phyloP scores from a whole-genome alignment of 202 grass and related monocot genomes.

The Schoenoplectus triqueter region DNA sequence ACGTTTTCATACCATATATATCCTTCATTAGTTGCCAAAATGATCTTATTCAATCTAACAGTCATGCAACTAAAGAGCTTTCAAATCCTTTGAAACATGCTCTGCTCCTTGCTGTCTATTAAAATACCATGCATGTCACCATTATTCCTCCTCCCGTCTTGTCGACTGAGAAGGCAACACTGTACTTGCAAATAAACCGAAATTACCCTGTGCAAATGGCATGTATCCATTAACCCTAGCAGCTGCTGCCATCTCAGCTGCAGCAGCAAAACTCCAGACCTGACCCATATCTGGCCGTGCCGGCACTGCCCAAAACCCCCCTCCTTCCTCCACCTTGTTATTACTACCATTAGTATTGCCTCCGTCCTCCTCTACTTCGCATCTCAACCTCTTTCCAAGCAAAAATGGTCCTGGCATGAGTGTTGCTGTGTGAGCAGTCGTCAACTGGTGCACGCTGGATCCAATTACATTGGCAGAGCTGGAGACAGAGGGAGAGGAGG shows the following conservation, averaged over 20 bases:
- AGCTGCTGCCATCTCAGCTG: conserved; percentile 55
- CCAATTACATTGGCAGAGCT: conserved; percentile 42
- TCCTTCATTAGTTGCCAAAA: neutral
- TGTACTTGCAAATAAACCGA: conserved; percentile 29
- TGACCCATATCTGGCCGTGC: conserved; percentile 46
- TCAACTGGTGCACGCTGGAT: conserved; percentile 45
- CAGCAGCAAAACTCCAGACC: conserved; percentile 57
- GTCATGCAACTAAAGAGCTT: conserved; percentile 27
- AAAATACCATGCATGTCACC: conserved; percentile 12
- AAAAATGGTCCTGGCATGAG: conserved; percentile 30
- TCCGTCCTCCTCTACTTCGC: conserved; percentile 13
- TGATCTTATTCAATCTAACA: conserved; percentile 11
- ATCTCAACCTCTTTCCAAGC: conserved; percentile 36
- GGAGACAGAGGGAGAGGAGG: conserved; percentile 67
- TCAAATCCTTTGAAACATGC: neutral
- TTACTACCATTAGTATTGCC: neutral
- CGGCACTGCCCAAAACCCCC: conserved; percentile 39
- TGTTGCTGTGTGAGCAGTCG: conserved; percentile 3
- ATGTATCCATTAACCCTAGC: conserved; percentile 63
- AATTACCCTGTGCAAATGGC: conserved; percentile 52
- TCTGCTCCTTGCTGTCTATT: conserved; percentile 1
- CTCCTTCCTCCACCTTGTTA: conserved; percentile 26
- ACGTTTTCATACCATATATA: neutral
- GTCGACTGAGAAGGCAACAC: conserved; percentile 2
- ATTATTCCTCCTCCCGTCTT: conserved; percentile 26